These are phyloP conservation scores for Cytauxzoon felis DNA, from an alignment of 169 alveolate species.

Conservation along the genomic window DNA sequence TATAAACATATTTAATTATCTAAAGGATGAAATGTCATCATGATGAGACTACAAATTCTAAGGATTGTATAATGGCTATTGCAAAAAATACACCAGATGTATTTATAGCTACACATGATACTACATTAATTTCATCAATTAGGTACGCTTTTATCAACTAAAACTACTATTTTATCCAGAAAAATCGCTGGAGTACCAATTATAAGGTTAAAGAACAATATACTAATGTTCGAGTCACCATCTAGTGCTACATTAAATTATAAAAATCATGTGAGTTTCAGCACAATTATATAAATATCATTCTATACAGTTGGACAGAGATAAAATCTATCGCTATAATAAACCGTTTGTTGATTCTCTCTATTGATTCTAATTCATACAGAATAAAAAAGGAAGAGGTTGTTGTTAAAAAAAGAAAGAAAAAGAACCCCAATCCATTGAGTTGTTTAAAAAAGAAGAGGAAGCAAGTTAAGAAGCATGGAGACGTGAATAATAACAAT, in stretches of 20 bases:
- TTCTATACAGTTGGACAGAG: no score
- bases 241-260: conserved; percentile 11
- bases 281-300: neutral
- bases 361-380: no score
- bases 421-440: conserved; percentile 57
- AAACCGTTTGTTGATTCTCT: no score
- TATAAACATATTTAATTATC: no score
- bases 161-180: neutral
- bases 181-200: conserved; percentile 50
- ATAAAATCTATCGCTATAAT: no score
- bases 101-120: conserved; percentile 59
- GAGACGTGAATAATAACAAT: neutral
- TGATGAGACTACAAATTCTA: conserved; percentile 20
- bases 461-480: neutral
- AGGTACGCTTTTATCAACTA: neutral
- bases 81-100: conserved; percentile 38
- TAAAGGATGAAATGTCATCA: conserved; percentile 41
- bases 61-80: conserved; percentile 45
- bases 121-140: conserved; percentile 35
- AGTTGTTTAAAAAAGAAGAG: conserved; percentile 49
- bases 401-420: neutral
- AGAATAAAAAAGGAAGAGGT: conserved; percentile 12
- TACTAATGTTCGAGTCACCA: conserved; percentile 49
- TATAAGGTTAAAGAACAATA: conserved; percentile 42
- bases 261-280: neutral